Evolutionary conservation across 345 rosid genomes (phyloP).

Genomic region (Hirschfeldia incana): DNA sequence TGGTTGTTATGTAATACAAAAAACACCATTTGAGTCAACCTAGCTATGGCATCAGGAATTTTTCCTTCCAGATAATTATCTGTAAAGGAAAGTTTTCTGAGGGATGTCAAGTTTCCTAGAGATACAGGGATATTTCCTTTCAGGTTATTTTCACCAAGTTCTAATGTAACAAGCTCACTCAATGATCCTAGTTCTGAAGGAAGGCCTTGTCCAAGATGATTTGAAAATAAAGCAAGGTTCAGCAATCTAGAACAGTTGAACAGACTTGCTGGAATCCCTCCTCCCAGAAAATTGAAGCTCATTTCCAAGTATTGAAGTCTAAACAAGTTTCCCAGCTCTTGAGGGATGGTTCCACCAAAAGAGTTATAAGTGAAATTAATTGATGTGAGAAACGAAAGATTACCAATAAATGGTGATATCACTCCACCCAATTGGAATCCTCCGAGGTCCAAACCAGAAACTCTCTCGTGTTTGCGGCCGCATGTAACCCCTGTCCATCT

Average conservation of each 20-base stretch:
- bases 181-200: background rate
- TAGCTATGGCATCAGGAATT: no score
- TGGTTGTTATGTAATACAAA: accelerated
- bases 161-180: background rate
- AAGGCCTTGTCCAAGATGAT: background rate
- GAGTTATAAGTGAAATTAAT: background rate
- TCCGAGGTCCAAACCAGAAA: background rate
- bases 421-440: background rate
- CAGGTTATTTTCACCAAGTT: background rate
- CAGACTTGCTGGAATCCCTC: background rate
- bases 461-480: background rate
- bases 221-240: background rate
- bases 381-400: background rate
- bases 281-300: background rate
- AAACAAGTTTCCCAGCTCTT: background rate
- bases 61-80: no score
- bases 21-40: no score
- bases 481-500: background rate
- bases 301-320: background rate
- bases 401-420: background rate
- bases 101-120: background rate
- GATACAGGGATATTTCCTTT: background rate
- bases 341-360: background rate
- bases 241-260: background rate
- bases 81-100: no score